A percentile compares a stretch with the other conserved stretches of the same genome.
Conservation (phyloP, 1,139 yeast species). For the Yamadazyma taylorii region DNA sequence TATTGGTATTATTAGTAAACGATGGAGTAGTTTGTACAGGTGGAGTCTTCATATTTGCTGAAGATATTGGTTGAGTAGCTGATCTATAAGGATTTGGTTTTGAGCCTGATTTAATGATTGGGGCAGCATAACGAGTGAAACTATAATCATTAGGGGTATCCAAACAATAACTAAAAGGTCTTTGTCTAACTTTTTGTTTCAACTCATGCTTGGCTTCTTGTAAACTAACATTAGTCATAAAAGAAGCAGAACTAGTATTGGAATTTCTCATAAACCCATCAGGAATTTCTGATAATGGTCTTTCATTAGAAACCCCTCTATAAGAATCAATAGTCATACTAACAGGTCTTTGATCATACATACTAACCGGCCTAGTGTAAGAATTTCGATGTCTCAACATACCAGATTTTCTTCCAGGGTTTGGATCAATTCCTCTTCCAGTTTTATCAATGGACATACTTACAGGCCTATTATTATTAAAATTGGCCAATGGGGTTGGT, state of each 20-base stretch:
- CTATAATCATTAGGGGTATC: conserved; percentile 34
- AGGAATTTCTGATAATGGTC: conserved; percentile 5
- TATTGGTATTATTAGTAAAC: neutral
- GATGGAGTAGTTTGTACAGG: neutral
- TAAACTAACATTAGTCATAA: conserved; percentile 12
- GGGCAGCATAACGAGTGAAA: conserved; percentile 29
- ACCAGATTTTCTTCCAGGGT: neutral
- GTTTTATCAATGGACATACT: neutral
- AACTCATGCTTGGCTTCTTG: conserved; percentile 20
- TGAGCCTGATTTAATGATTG: conserved; percentile 6
- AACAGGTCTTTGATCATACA: conserved; percentile 10
- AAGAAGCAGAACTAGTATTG: conserved; percentile 12
- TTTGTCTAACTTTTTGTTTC: conserved; percentile 24
- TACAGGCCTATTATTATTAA: neutral
- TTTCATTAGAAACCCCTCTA: conserved; percentile 11
- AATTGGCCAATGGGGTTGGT: neutral
- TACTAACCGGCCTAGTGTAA: conserved; percentile 8
- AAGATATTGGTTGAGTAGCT: conserved; percentile 1
- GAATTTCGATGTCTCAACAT: conserved; percentile 9
- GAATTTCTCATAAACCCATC: conserved; percentile 1
- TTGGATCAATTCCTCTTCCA: neutral
- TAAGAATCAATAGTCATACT: conserved; percentile 13
- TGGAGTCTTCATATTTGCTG: neutral
- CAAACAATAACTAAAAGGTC: conserved; percentile 35
- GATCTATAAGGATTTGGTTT: conserved; percentile 10